Conservation (phyloP, 2,329 filamentous ascomycete genomes). For the Phaeosphaeriaceae sp. region DNA sequence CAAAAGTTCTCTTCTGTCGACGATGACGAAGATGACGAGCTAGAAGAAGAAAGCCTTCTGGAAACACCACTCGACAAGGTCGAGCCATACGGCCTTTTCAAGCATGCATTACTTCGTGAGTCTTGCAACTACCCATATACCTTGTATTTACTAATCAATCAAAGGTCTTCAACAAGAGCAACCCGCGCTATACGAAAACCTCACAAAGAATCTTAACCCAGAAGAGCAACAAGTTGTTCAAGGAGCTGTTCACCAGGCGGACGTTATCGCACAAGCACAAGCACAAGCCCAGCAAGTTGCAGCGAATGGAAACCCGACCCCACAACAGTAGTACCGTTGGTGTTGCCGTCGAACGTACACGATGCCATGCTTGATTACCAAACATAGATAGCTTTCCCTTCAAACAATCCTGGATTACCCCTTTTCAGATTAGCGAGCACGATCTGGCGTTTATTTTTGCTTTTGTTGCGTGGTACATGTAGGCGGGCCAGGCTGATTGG, state of each 20-base stretch:
- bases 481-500: slow-evolving; percentile 10
- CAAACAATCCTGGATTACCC: slow-evolving; percentile 29
- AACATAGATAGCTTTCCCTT: slow-evolving; percentile 31
- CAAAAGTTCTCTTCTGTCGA: slow-evolving; percentile 79
- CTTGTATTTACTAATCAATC: slow-evolving; percentile 36
- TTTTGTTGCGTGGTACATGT: slow-evolving; percentile 13
- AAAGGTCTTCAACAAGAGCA: slow-evolving; percentile 88
- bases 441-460: slow-evolving; percentile 20
- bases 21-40: slow-evolving; percentile 79
- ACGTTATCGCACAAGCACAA: slow-evolving; percentile 54
- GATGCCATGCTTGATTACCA: not conserved
- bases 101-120: slow-evolving; percentile 80
- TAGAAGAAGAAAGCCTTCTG: slow-evolving; percentile 89
- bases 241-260: slow-evolving; percentile 75
- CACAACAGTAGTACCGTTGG: slow-evolving; percentile 21
- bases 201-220: slow-evolving; percentile 77
- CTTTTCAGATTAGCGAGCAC: slow-evolving; percentile 42
- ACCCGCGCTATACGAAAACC: slow-evolving; percentile 81
- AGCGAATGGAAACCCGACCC: slow-evolving; percentile 23
- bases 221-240: slow-evolving; percentile 86
- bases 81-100: slow-evolving; percentile 92
- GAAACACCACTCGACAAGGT: slow-evolving; percentile 95
- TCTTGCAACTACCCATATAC: slow-evolving; percentile 27
- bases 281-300: slow-evolving; percentile 29
- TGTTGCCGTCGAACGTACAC: not conserved